A percentile compares a stretch with the other conserved stretches of the same genome.
These are phyloP conservation scores for Flueggea neowawraea DNA, from an alignment of 441 rosid species.

Conservation along the genomic window DNA sequence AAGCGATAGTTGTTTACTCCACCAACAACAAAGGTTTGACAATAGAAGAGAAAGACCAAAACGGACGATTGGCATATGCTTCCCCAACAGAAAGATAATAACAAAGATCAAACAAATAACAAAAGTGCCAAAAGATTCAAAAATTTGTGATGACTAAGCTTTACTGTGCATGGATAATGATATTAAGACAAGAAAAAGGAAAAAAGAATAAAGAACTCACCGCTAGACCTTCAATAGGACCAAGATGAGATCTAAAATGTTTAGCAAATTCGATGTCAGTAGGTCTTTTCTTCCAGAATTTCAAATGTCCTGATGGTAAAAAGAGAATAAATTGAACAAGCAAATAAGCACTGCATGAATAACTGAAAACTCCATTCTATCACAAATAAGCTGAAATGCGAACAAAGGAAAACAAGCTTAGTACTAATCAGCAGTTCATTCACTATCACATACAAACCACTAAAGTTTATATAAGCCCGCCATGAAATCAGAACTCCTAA, in stretches of 20 bases:
- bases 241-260: constrained; percentile 90
- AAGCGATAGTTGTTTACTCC: constrained; percentile 53
- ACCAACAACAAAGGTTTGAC: constrained; percentile 13
- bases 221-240: constrained; percentile 91
- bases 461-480: too few relatives aligned
- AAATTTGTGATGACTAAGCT: too few relatives aligned
- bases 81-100: too few relatives aligned
- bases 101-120: too few relatives aligned
- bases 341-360: background rate
- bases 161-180: too few relatives aligned
- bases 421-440: too few relatives aligned
- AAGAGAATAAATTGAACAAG: constrained; percentile 3
- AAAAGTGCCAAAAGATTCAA: too few relatives aligned
- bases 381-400: too few relatives aligned
- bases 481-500: too few relatives aligned
- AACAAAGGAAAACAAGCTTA: too few relatives aligned
- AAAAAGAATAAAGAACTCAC: constrained; percentile 40
- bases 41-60: constrained; percentile 1
- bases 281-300: constrained; percentile 96
- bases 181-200: background rate
- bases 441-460: too few relatives aligned
- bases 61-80: background rate
- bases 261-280: constrained; percentile 95
- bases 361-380: too few relatives aligned
- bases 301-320: constrained; percentile 65